Percentiles rank a stretch among this genome's conserved stretches.
Conservation (phyloP, 2,329 filamentous ascomycete species). For the Penicillium sp. region DNA sequence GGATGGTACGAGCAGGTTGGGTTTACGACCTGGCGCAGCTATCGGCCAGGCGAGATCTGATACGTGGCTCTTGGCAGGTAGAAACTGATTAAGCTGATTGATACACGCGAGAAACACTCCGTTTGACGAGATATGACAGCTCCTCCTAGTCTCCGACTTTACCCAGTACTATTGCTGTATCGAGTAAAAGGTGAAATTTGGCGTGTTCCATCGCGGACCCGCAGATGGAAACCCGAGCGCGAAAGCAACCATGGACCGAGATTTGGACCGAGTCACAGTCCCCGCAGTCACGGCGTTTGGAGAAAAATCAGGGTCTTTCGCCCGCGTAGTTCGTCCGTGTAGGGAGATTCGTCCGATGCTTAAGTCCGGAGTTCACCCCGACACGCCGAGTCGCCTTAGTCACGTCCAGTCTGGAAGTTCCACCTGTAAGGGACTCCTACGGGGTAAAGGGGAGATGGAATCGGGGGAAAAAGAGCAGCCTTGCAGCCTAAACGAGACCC, state of each 20-base stretch:
- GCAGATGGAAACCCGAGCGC: neutral
- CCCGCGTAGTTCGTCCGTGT: neutral
- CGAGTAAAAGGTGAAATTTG: neutral
- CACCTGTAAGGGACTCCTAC: too few relatives aligned
- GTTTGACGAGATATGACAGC: neutral
- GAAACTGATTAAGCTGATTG: too few relatives aligned
- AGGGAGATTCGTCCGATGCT: neutral
- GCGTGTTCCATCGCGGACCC: neutral
- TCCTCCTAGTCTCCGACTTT: neutral
- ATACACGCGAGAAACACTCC: neutral
- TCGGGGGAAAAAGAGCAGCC: neutral
- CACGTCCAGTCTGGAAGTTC: too few relatives aligned
- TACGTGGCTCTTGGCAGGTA: neutral
- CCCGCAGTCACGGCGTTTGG: neutral
- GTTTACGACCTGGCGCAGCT: slow-evolving; percentile 45
- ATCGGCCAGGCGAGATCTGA: slow-evolving; percentile 35
- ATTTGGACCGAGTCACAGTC: neutral
- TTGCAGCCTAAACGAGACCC: neutral
- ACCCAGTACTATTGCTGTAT: neutral
- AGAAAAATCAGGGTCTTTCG: neutral
- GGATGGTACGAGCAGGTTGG: slow-evolving; percentile 51
- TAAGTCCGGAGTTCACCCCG: neutral
- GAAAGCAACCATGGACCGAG: neutral
- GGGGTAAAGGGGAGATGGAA: too few relatives aligned
- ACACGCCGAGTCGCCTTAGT: neutral